phyloP scores from a whole-genome alignment of 2,329 filamentous ascomycete species.

The Moelleriella libera region DNA sequence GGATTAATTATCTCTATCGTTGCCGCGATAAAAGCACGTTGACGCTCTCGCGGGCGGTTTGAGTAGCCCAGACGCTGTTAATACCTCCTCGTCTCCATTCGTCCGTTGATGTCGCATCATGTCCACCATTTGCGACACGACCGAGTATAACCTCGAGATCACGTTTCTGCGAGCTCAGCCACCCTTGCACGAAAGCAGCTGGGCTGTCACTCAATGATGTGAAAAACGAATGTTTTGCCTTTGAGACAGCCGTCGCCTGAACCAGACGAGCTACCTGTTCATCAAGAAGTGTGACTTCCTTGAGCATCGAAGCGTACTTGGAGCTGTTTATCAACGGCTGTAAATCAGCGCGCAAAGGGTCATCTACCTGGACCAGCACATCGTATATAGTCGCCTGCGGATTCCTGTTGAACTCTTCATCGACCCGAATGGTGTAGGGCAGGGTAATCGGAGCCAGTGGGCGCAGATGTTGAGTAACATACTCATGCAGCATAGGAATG shows the following conservation, averaged over 20 bases:
- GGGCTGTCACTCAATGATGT: constrained; percentile 67
- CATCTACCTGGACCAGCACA: constrained; percentile 69
- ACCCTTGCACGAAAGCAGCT: constrained; percentile 68
- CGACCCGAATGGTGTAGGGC: constrained; percentile 85
- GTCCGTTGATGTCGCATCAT: constrained; percentile 40
- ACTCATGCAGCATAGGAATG: constrained; percentile 75
- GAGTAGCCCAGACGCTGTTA: constrained; percentile 40
- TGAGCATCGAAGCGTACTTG: constrained; percentile 56
- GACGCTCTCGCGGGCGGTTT: constrained; percentile 48
- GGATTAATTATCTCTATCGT: constrained; percentile 11
- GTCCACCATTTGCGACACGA: constrained; percentile 54
- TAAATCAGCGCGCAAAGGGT: constrained; percentile 60
- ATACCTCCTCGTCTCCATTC: constrained; percentile 54
- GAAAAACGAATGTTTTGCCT: constrained; percentile 84
- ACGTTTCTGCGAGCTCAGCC: constrained; percentile 82
- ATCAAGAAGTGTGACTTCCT: constrained; percentile 64
- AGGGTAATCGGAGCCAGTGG: constrained; percentile 72
- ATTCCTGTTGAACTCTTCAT: constrained; percentile 64
- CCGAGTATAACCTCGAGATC: constrained; percentile 82
- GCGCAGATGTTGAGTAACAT: constrained; percentile 63
- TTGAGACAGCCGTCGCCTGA: constrained; percentile 70
- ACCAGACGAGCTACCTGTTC: constrained; percentile 74
- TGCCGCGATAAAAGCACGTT: constrained; percentile 45
- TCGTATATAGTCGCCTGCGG: constrained; percentile 80
- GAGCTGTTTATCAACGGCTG: constrained; percentile 53